Evolutionary conservation across 805 yeast species (phyloP).

Genomic region (Sugiyamaella qingdaonensis): DNA sequence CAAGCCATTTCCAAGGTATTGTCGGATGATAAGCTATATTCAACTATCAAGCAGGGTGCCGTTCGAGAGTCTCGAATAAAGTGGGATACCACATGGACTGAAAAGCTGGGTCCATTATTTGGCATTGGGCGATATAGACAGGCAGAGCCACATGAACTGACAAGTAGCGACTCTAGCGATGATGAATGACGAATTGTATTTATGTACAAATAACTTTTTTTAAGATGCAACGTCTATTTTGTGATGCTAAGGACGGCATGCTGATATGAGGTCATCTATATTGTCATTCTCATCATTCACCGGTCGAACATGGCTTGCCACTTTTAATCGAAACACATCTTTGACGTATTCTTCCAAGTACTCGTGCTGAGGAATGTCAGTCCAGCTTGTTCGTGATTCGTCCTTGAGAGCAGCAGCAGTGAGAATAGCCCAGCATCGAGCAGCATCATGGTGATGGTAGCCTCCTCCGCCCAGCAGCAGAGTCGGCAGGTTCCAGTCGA

Average conservation of each 20-base stretch:
- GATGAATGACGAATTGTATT: neutral
- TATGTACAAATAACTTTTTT: neutral
- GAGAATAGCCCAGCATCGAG: slow-evolving; percentile 55
- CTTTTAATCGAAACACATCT: slow-evolving; percentile 50
- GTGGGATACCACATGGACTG: slow-evolving; percentile 78
- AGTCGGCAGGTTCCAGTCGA: slow-evolving; percentile 34
- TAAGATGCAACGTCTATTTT: neutral
- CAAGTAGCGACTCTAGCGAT: neutral
- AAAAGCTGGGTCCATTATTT: slow-evolving; percentile 42
- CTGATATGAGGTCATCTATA: slow-evolving; percentile 1
- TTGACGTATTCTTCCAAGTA: slow-evolving; percentile 40
- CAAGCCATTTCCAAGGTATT: slow-evolving; percentile 37
- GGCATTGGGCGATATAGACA: slow-evolving; percentile 31
- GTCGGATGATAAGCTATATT: slow-evolving; percentile 30
- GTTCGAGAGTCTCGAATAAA: slow-evolving; percentile 57
- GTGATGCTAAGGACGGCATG: neutral
- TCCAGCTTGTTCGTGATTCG: slow-evolving; percentile 32
- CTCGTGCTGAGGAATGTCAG: slow-evolving; percentile 51
- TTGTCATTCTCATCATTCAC: slow-evolving; percentile 18
- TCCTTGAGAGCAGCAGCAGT: slow-evolving; percentile 23
- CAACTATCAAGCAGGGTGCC: slow-evolving; percentile 62
- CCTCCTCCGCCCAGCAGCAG: slow-evolving; percentile 76
- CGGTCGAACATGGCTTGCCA: slow-evolving; percentile 12
- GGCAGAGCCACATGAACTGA: slow-evolving; percentile 1
- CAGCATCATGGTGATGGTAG: slow-evolving; percentile 56